These are phyloP conservation scores for Talaromyces rugulosus DNA, from an alignment of 2,329 filamentous ascomycete genomes.

Conservation along the genomic window DNA sequence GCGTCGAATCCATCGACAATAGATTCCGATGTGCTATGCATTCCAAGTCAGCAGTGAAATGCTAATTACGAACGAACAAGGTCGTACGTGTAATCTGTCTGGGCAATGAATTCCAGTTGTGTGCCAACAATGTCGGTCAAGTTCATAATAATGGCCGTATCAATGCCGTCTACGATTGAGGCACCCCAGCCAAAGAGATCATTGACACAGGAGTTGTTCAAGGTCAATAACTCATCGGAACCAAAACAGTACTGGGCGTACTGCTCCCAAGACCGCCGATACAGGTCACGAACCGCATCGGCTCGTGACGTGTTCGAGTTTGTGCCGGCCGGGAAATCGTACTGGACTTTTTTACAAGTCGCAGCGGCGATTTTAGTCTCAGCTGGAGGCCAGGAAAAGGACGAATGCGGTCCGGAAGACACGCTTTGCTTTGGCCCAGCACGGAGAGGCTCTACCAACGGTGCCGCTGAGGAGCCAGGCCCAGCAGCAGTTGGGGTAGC, in stretches of 20 bases:
- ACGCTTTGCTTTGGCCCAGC: not conserved
- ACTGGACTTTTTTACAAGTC: conserved; percentile 17
- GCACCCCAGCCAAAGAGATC: conserved; percentile 22
- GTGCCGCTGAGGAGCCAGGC: not conserved
- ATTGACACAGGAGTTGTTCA: conserved; percentile 16
- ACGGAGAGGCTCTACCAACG: not conserved
- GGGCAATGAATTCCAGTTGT: conserved; percentile 18
- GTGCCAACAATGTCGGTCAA: conserved; percentile 20
- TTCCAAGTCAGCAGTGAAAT: not conserved
- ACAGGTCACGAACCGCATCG: conserved; percentile 17
- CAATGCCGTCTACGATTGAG: conserved; percentile 20
- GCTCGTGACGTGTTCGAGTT: conserved; percentile 17
- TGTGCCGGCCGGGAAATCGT: conserved; percentile 15
- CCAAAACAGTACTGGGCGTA: conserved; percentile 20
- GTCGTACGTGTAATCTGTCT: conserved; percentile 19
- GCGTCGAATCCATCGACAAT: conserved; percentile 20
- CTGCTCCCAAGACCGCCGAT: conserved; percentile 18
- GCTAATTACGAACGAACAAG: not conserved
- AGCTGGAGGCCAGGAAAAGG: not conserved
- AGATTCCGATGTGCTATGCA: conserved; percentile 11
- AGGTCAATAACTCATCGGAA: conserved; percentile 17
- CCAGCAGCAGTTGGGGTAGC: not conserved
- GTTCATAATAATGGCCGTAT: conserved; percentile 21
- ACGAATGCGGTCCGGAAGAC: not conserved
- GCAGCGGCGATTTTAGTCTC: not conserved